Evolutionary conservation across 345 rosid species (phyloP).

Genomic region (Litchi chinensis): DNA sequence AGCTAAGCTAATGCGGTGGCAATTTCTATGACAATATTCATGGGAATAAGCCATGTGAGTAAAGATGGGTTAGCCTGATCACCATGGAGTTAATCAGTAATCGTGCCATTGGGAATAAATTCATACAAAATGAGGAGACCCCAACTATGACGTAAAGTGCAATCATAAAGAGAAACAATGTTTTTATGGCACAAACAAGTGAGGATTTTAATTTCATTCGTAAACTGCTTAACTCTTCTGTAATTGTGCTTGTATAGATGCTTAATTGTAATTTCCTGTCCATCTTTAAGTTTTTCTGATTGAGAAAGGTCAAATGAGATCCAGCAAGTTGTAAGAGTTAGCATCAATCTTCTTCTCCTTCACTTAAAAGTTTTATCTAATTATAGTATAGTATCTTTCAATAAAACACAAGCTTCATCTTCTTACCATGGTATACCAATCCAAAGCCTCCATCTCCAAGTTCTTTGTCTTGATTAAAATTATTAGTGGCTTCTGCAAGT

Average conservation of each 20-base stretch:
- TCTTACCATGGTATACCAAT: slow-evolving; percentile 65
- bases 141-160: slow-evolving; percentile 40
- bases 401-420: too few relatives aligned
- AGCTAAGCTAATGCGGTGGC: slow-evolving; percentile 68
- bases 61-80: slow-evolving; percentile 13
- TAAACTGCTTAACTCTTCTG: too few relatives aligned
- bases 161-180: slow-evolving; percentile 64
- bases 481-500: slow-evolving; percentile 62
- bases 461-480: slow-evolving; percentile 46
- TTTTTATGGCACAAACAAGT: slow-evolving; percentile 61
- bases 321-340: neutral
- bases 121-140: too few relatives aligned
- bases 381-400: too few relatives aligned
- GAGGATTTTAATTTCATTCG: slow-evolving; percentile 32
- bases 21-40: slow-evolving; percentile 66
- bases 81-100: too few relatives aligned
- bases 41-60: slow-evolving; percentile 53
- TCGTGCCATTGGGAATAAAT: too few relatives aligned
- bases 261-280: too few relatives aligned
- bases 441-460: slow-evolving; percentile 84
- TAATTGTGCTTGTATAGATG: too few relatives aligned
- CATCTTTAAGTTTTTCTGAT: slow-evolving; percentile 42
- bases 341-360: too few relatives aligned
- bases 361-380: too few relatives aligned
- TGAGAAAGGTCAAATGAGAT: neutral